These are phyloP conservation scores for Lippia alba DNA, from an alignment of 305 asterid genomes.

Conservation along the genomic window DNA sequence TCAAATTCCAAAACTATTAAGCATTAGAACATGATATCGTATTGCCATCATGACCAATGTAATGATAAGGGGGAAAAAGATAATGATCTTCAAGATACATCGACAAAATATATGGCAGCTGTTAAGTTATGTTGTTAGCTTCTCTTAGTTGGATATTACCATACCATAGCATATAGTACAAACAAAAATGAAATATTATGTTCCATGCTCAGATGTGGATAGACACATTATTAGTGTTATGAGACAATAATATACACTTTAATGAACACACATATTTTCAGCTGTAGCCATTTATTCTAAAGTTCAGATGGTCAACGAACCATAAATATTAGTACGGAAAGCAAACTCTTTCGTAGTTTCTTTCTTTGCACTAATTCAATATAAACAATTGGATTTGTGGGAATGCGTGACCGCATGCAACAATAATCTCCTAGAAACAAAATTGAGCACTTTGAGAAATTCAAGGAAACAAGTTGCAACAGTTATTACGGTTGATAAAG, in stretches of 20 bases:
- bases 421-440: conserved; percentile 9
- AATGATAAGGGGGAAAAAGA: conserved; percentile 27
- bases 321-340: conserved; percentile 8
- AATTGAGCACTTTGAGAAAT: conserved; percentile 15
- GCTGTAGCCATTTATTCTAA: conserved; percentile 10
- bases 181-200: neutral
- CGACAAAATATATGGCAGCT: neutral
- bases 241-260: conserved; percentile 1
- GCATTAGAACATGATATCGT: conserved; percentile 13
- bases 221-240: neutral
- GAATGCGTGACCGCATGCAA: neutral
- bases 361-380: neutral
- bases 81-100: conserved; percentile 14
- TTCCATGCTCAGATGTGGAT: neutral
- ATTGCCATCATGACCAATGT: conserved; percentile 2
- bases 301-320: neutral
- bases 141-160: conserved; percentile 22
- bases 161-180: neutral
- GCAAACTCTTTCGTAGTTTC: conserved; percentile 5
- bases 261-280: neutral
- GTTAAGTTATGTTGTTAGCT: neutral
- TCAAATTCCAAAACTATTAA: conserved; percentile 6
- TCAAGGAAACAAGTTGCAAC: neutral
- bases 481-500: neutral
- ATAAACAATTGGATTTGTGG: neutral